Base-by-base conservation (phyloP, 768 basidiomycete species). In the Tulasnella sp. region DNA sequence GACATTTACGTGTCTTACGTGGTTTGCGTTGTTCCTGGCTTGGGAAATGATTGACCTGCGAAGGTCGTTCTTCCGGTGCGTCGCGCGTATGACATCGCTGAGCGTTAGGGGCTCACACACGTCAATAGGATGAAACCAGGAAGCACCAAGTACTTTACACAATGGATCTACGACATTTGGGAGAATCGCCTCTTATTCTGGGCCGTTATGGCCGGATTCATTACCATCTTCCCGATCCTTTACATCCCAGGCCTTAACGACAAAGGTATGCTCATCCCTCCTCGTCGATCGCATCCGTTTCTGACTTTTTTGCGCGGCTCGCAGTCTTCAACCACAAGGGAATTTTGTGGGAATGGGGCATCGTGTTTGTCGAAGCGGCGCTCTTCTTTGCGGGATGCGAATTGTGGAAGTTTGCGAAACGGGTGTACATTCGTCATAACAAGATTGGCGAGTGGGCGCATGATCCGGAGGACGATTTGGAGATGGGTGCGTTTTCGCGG, bases 291-390 rank as follows among this genome's bases (percentile, higher is more conserved):
- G 34, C 12, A 52, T 12, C 4, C 4, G 27, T 34, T 23, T 9
- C n/a, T 12, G 27, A 14, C 23, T 39, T 54, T 15, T 8, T 43
- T 17, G 6, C 41, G n/a, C 27, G 17, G 17, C 36, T 63, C 46
- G 57, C 64, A 48, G 70, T 69, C 19, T 71, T 74, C 67, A 64
- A 69, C 17, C 63, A 71, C 50, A 59, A 58, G 3, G 52, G 65
- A 1, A 62, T 71, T 39, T 63, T 62, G 8, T 71, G 68, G 72
- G 71, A 68, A 60, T 73, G 72, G 71, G 70, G 69, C 11, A 62
- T 70, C 53, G 64, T 71, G 17, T 66, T 68, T 55, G 64, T 65
- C 15, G 55, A 59, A 1, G 43, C 63, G 15, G 4, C 66, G 21
- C n/a, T 65, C 45, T 69, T 64, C 61, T 7, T 65, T 50, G 23